These are phyloP conservation scores for Pharnaceum exiguum DNA, from an alignment of 148 eudicot genomes.

Conservation along the genomic window DNA sequence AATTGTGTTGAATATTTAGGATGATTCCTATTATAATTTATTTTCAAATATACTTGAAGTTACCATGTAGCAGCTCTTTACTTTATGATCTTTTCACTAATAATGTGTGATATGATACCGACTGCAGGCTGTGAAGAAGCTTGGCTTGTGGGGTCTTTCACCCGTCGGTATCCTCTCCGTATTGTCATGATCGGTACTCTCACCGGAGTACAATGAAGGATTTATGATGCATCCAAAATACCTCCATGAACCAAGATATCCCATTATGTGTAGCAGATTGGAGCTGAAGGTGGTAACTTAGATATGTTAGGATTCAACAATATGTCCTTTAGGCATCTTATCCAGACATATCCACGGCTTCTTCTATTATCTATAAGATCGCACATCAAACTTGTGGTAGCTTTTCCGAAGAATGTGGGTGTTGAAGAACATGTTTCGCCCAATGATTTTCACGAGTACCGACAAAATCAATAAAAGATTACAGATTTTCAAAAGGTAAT, in stretches of 20 bases:
- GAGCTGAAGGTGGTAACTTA: slow-evolving; percentile 91
- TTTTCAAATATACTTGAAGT: too few species aligned
- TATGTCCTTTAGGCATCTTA: slow-evolving; percentile 55
- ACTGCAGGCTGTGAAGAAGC: background rate
- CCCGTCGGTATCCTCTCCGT: background rate
- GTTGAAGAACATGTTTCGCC: slow-evolving; percentile 64
- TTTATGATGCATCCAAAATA: background rate
- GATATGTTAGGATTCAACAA: slow-evolving; percentile 51
- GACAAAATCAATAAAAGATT: slow-evolving; percentile 43
- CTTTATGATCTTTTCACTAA: too few species aligned
- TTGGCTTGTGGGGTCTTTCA: background rate
- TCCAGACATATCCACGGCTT: slow-evolving; percentile 86
- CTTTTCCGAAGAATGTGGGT: slow-evolving; percentile 55
- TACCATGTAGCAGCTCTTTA: too few species aligned
- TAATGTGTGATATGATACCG: background rate
- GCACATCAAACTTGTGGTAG: slow-evolving; percentile 36
- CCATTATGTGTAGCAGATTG: slow-evolving; percentile 39
- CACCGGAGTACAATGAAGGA: background rate
- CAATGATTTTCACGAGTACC: slow-evolving; percentile 51
- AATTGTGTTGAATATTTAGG: too few species aligned
- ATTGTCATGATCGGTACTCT: background rate
- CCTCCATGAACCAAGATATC: too few species aligned
- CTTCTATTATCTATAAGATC: slow-evolving; percentile 59
- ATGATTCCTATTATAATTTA: too few species aligned
- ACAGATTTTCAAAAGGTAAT: slow-evolving; percentile 54